These are phyloP conservation scores for Xylaria sp. DNA, from an alignment of 2,329 filamentous ascomycete genomes.

Conservation along the genomic window DNA sequence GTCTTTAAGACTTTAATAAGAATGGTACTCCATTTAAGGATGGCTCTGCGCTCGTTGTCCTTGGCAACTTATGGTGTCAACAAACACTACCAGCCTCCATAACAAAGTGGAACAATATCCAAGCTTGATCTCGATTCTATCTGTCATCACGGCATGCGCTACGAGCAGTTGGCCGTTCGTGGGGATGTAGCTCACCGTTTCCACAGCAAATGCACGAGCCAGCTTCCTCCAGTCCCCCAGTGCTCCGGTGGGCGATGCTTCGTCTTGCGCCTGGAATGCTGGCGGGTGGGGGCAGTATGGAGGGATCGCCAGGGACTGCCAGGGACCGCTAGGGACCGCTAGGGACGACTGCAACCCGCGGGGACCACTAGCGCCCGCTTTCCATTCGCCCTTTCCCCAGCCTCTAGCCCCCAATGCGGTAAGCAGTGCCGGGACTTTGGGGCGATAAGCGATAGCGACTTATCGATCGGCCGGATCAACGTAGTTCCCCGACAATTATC, in stretches of 20 bases:
- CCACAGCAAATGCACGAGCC: not conserved
- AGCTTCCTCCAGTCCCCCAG: not conserved
- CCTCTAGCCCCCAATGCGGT: not conserved
- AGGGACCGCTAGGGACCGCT: constrained; percentile 8
- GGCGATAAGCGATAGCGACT: constrained; percentile 13
- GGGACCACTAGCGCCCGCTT: not conserved
- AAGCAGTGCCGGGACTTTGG: not conserved
- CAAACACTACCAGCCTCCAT: not conserved
- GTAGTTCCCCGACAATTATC: not conserved
- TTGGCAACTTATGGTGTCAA: not conserved
- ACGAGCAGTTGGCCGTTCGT: not conserved
- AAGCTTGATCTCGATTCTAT: not conserved
- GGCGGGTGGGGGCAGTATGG: not conserved
- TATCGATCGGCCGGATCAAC: constrained; percentile 17
- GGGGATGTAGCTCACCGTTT: too few species aligned
- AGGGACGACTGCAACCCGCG: not conserved
- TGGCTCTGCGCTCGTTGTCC: not conserved
- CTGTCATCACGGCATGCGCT: not conserved
- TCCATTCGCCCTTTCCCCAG: not conserved
- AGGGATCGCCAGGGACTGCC: constrained; percentile 7
- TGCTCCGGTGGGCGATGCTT: not conserved
- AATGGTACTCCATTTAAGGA: too few species aligned
- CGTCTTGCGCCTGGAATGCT: not conserved
- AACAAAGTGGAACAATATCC: not conserved
- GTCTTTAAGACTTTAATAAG: too few species aligned